Base-by-base conservation (phyloP, 2,329 filamentous ascomycete species). In the Hypoxylon sp. region DNA sequence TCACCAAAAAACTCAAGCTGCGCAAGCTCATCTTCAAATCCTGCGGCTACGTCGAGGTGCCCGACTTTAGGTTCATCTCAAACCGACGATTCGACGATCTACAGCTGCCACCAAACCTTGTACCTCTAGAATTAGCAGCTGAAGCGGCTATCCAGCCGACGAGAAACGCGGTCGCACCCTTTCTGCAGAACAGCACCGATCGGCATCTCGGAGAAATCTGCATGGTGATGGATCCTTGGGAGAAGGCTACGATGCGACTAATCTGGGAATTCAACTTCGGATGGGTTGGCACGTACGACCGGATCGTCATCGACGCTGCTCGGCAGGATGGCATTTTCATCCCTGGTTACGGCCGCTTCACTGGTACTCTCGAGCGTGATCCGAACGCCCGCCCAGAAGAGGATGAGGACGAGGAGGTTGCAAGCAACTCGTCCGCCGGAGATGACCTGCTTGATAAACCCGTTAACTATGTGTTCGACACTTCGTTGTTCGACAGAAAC, bases 21-120 rank as follows among this genome's bases (percentile, higher is more conserved):
- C 75, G 77, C 26, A 77, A 73, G 13, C 77, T 91, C 31, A 81
- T 83, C 0, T 85, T 91, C 77, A 84, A 84, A 33, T 90, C 88
- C 0, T 91, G 89, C 74, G 89, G 89, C 55, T 91, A 91, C 72
- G 86, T 84, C 35, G 76, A 79, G 5, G 75, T 90, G 1, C 55
- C 39, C 4, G 78, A 81, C 17, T 31, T 67, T 0, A 59, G 74
- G 0, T 74, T 75, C 26, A 76, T 83, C 8, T 68, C 71, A 11
- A 13, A 63, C n/a, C 55, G 66, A 19, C 75, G 77, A 2, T 44
- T 68, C 10, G 66, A 13, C 3, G 1, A 11, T 4, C 33, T 13
- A 3, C 9, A n/a, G 11, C 10, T 31, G 6, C 13, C 55, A 19
- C 2, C 6, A 1, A 0, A 2, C 26, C 8, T 56, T 42, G 4